Evolutionary conservation across 169 alveolate genomes (phyloP).

Genomic region (Plasmodium relictum): DNA sequence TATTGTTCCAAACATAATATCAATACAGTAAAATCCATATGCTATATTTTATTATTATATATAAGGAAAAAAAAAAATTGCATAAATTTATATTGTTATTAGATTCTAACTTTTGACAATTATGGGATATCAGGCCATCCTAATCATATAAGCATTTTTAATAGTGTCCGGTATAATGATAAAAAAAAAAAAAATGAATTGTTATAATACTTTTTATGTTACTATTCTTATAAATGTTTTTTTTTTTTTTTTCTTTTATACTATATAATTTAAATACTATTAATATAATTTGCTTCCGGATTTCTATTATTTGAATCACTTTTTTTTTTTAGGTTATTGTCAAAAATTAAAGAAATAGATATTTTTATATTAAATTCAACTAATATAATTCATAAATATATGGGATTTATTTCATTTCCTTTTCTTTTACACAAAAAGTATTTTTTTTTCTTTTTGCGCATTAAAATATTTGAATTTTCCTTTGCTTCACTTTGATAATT

Average conservation of each 20-base stretch:
- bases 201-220: background rate
- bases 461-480: background rate
- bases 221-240: background rate
- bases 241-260: too few relatives aligned
- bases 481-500: background rate
- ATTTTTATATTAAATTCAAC: conserved; percentile 31
- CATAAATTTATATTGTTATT: background rate
- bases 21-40: conserved; percentile 10
- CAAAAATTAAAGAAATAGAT: conserved; percentile 29
- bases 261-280: too few relatives aligned
- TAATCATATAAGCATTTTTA: conserved; percentile 78
- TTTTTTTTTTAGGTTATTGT: conserved; percentile 13
- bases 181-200: background rate
- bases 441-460: background rate
- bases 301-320: too few relatives aligned
- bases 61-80: background rate
- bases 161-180: conserved; percentile 62
- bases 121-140: conserved; percentile 86
- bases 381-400: conserved; percentile 36
- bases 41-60: too few relatives aligned
- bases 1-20: conserved; percentile 31
- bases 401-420: conserved; percentile 42
- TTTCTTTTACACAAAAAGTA: conserved; percentile 33
- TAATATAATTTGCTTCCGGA: too few relatives aligned
- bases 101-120: conserved; percentile 83